Base-by-base conservation (phyloP, 768 basidiomycete genomes). In the Cantharellus anzutake region DNA sequence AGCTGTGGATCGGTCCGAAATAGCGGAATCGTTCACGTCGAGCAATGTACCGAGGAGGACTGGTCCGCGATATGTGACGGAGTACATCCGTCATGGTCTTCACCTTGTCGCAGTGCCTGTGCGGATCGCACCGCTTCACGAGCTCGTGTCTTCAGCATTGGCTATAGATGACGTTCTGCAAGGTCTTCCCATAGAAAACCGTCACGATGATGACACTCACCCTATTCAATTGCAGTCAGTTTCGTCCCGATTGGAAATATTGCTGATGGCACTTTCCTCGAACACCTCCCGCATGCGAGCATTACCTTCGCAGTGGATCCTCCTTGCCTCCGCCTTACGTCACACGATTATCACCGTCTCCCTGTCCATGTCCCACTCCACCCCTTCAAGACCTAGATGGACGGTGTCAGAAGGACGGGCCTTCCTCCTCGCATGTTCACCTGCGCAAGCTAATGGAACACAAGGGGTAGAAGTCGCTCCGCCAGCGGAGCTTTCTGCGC, bases 161-260 rank as follows among this genome's bases (percentile, higher is more conserved):
- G 35, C 59, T 3, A 16, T 11, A 40, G 41, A 4, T 51, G 29
- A 3, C 7, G 34, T 35, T 34, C 52, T 7, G 11, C 11, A 20
- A 42, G 61, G 59, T 16, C n/a, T n/a, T n/a, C n/a, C n/a, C n/a
- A n/a, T n/a, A n/a, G n/a, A n/a, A n/a, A n/a, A n/a, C n/a, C n/a
- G n/a, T n/a, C n/a, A n/a, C n/a, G n/a, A n/a, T n/a, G n/a, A n/a
- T n/a, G n/a, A n/a, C n/a, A n/a, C n/a, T n/a, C n/a, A n/a, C n/a
- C 61, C 61, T 4, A 62, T 62, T 3, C 62, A 63, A 51, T 39
- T 63, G 5, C 62, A 62, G 40, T 51, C 62, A 16, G 14, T 50
- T 4, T 62, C 61, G 34, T 58, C 62, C n/a, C 55, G 62, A 16
- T 34, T 63, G 3, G 35, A 51, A 3, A 20, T 63, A n/a, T 63